Evolutionary conservation across 2,329 filamentous ascomycete species (phyloP), one percentile per base, ranked within the genome.

Genomic region (Pseudogymnoascus sp.): DNA sequence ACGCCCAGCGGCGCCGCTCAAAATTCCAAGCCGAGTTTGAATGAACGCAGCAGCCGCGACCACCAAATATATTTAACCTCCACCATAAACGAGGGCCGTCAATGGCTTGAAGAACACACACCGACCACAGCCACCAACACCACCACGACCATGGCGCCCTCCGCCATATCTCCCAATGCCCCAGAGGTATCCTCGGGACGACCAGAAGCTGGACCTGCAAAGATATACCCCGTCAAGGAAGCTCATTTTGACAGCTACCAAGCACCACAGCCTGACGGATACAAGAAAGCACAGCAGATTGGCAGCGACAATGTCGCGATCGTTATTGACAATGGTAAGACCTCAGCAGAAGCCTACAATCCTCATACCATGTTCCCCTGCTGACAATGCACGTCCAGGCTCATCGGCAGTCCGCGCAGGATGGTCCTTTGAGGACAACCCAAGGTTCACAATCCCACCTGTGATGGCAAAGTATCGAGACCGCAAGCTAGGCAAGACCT

Each of bases 391-490:
- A 62, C 14, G 8, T 59, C 54, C 68, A 96, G 92, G 94, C 67
- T 94, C 93, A 22, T 95, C 89, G 60, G 81, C 87, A 33, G 85
- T 97, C 63, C 91, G 95, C 75, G 93, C 93, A 60, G 94, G 94
- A 66, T 99, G 93, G 92, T 96, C 92, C 6, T 96, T 96, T 71
- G 93, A 97, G 70, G 79, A 85, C 64, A 78, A 80, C n/a, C 94
- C 94, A 1, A 85, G 90, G 65, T 80, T 97, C 61, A 82, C 83
- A 64, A 81, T 96, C 37, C 90, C 92, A 1, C 93, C 94, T 11
- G 89, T 97, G 67, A 95, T 95, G 86, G 88, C 94, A 65, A 91
- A 93, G 70, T 99, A 96, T 74, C 88, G 92, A 71, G 94, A 99
- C 73, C 88, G 94, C 68, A 99, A 97, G 74, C 78, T 95, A 57